These are phyloP conservation scores for Trichoderma brevicompactum DNA, from an alignment of 2,329 filamentous ascomycete species.

Conservation along the genomic window DNA sequence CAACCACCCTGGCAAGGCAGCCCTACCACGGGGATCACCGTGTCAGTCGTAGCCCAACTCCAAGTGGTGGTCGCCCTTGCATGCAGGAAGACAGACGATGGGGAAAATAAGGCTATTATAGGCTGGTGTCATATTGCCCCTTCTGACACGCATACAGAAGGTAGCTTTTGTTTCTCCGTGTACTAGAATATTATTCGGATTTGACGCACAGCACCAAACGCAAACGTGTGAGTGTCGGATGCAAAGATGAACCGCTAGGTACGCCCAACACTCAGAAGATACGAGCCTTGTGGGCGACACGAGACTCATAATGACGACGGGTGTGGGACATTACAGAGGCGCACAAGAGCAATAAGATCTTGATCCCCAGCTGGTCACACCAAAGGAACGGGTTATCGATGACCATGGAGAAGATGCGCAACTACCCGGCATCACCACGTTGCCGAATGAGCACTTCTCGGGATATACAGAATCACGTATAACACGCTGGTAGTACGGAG, in stretches of 20 bases:
- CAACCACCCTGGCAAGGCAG: conserved; percentile 20
- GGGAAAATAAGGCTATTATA: conserved; percentile 19
- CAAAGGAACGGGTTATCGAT: conserved; percentile 6
- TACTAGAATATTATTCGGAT: background rate
- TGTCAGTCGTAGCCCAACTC: conserved; percentile 11
- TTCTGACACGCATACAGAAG: background rate
- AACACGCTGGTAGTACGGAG: conserved; percentile 8
- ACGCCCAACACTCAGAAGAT: conserved; percentile 14
- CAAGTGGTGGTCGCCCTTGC: conserved; percentile 7
- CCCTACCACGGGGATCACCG: conserved; percentile 22
- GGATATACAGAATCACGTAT: conserved; percentile 8
- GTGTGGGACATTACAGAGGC: conserved; percentile 7
- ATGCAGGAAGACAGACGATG: background rate
- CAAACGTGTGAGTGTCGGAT: background rate
- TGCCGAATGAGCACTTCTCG: conserved; percentile 15
- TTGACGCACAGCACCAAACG: conserved; percentile 1
- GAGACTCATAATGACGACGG: conserved; percentile 16
- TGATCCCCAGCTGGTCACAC: conserved; percentile 19
- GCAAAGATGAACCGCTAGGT: background rate
- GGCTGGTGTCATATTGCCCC: background rate
- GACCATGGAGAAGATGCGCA: conserved; percentile 1
- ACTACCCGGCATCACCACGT: conserved; percentile 27
- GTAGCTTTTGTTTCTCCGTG: background rate
- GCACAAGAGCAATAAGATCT: conserved; percentile 23
- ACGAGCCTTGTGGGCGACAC: conserved; percentile 14